Evolutionary conservation across 345 rosid species (phyloP), one percentile per base, ranked within the genome.

Genomic region (Tarenaya hassleriana): DNA sequence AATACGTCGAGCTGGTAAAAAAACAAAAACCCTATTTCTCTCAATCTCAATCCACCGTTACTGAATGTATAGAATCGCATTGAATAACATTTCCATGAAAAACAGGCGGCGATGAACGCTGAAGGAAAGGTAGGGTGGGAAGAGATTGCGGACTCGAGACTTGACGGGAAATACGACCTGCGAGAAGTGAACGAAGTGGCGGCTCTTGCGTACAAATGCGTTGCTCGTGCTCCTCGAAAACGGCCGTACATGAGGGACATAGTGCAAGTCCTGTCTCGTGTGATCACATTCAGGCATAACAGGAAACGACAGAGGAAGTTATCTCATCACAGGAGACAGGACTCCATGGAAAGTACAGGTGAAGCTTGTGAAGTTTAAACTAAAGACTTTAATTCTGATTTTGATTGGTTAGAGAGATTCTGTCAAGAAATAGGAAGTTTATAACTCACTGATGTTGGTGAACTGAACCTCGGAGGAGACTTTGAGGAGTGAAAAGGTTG

Each of bases 121-220:
- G 99, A 83, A 20, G 95, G 82, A n/a, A 83, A 78, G 61, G 82
- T 68, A 1, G 97, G 97, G 39, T 92, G 99, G 99, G 99, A 88
- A 70, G 99, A 92, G 82, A 80, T 92, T 4, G 95, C 60, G 45
- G 97, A 92, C 63, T 75, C 94, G 3, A 70, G 77, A n/a, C 67
- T 92, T 24, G 95, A 81, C 8, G 94, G 95, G 34, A 78, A 68
- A 49, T 83, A 79, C 10, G 82, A 88, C 27, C 3, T 74, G 52
- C 69, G 75, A 66, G 99, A 88, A 71, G 83, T 88, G 60, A 85
- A 92, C 21, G 86, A 88, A 58, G 79, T 92, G 41, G 91, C 99
- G 29, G 76, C 82, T 58, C 79, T 88, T 27, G 99, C 97, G 0
- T 92, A 92, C 72, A 88, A 74, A 72, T 83, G 95, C 47, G 74